Conservation (phyloP, 805 yeast species). For the Pichia thaimueangensis region DNA sequence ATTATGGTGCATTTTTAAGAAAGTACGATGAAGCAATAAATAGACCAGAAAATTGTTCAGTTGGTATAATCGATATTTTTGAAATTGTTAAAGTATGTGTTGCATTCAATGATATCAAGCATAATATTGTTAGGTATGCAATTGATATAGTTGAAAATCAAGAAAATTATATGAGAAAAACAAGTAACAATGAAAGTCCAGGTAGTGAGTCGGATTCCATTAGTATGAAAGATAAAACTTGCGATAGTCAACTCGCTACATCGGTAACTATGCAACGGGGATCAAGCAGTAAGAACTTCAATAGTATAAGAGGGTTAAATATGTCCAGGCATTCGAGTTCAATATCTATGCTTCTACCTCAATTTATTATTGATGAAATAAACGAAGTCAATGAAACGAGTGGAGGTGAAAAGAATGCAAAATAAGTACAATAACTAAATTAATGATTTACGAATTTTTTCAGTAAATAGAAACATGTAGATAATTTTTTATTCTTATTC, state of each 20-base stretch:
- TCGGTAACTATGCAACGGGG: slow-evolving; percentile 1
- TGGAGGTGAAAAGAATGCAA: too few species aligned
- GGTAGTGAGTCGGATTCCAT: not conserved
- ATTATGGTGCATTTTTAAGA: slow-evolving; percentile 27
- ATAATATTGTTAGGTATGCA: slow-evolving; percentile 20
- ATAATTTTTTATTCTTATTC: too few species aligned
- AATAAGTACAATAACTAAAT: too few species aligned
- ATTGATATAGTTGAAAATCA: slow-evolving; percentile 12
- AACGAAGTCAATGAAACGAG: not conserved
- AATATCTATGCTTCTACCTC: not conserved
- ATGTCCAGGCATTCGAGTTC: slow-evolving; percentile 1
- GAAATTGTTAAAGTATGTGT: slow-evolving; percentile 24
- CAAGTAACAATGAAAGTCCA: slow-evolving; percentile 3
- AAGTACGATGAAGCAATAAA: slow-evolving; percentile 22
- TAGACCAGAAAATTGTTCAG: slow-evolving; percentile 13
- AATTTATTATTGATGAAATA: not conserved
- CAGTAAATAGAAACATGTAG: too few species aligned
- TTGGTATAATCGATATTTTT: slow-evolving; percentile 17
- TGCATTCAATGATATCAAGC: slow-evolving; percentile 21
- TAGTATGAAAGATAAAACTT: slow-evolving; percentile 1
- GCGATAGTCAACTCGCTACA: not conserved
- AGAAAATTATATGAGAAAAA: not conserved
- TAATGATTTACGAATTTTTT: too few species aligned
- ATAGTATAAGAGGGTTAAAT: slow-evolving; percentile 2
- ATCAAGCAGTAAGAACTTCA: slow-evolving; percentile 1